phyloP scores from a whole-genome alignment of 2,329 filamentous ascomycete species.

The Zalaria obscura region DNA sequence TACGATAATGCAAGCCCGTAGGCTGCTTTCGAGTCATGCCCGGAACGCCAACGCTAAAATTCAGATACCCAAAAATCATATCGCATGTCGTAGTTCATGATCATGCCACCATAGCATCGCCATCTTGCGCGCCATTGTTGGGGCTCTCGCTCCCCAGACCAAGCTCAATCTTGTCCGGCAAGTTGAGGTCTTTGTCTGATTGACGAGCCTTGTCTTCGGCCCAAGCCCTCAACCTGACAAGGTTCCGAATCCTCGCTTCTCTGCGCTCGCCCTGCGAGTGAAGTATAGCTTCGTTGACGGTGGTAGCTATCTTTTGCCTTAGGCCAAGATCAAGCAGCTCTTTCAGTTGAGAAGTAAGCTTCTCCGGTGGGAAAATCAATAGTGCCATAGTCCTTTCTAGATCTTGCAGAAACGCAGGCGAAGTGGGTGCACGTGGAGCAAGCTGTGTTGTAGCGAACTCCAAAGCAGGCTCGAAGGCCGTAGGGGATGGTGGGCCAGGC shows the following conservation, averaged over 20 bases:
- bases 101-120: slow-evolving; percentile 19
- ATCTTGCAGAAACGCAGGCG: slow-evolving; percentile 68
- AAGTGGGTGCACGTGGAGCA: slow-evolving; percentile 71
- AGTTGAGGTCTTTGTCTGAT: slow-evolving; percentile 22
- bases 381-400: slow-evolving; percentile 88
- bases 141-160: slow-evolving; percentile 22
- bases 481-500: slow-evolving; percentile 33
- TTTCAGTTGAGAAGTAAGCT: slow-evolving; percentile 60
- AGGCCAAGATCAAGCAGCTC: slow-evolving; percentile 66
- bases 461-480: slow-evolving; percentile 66
- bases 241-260: slow-evolving; percentile 67
- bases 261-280: slow-evolving; percentile 55
- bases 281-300: slow-evolving; percentile 81
- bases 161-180: slow-evolving; percentile 26
- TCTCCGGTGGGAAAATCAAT: slow-evolving; percentile 74
- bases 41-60: slow-evolving; percentile 12
- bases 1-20: no score
- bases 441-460: slow-evolving; percentile 80
- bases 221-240: slow-evolving; percentile 76
- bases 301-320: slow-evolving; percentile 68
- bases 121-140: slow-evolving; percentile 11
- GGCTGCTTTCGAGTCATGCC: no score
- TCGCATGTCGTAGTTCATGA: background rate
- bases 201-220: slow-evolving; percentile 51
- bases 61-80: slow-evolving; percentile 3